phyloP scores from a whole-genome alignment of 2,329 filamentous ascomycete genomes.

The Neoascochyta sp. region DNA sequence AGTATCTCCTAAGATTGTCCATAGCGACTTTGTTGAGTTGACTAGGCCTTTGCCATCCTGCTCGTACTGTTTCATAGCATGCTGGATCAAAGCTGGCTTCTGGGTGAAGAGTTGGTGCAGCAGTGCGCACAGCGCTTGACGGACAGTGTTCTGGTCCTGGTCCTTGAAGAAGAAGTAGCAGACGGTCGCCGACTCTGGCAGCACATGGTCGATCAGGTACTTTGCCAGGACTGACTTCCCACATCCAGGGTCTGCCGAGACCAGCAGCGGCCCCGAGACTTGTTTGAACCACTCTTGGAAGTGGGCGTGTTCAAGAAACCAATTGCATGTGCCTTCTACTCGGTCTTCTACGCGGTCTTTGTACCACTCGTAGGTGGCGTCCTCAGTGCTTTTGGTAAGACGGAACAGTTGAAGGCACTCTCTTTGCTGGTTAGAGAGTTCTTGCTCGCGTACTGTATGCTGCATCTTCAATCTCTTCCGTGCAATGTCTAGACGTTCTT shows the following conservation, averaged over 20 bases:
- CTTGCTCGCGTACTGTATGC: constrained; percentile 9
- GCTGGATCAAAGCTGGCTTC: constrained; percentile 12
- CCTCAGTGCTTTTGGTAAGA: constrained; percentile 11
- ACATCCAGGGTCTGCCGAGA: constrained; percentile 21
- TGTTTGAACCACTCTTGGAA: constrained; percentile 14
- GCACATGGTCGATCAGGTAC: constrained; percentile 14
- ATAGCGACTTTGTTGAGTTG: constrained; percentile 16
- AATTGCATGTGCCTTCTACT: constrained; percentile 18
- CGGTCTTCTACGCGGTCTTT: constrained; percentile 17
- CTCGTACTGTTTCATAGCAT: constrained; percentile 13
- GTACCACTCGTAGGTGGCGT: constrained; percentile 20
- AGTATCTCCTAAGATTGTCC: constrained; percentile 10
- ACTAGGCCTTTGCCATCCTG: constrained; percentile 11
- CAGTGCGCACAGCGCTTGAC: constrained; percentile 18
- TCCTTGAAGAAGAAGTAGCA: constrained; percentile 26
- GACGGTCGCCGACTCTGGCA: constrained; percentile 11
- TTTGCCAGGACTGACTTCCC: constrained; percentile 21
- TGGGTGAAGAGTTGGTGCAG: constrained; percentile 18
- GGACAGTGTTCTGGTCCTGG: constrained; percentile 16
- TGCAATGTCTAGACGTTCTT: constrained; percentile 3
- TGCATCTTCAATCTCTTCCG: constrained; percentile 8
- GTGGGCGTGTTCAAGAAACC: constrained; percentile 14
- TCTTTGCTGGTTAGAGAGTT: constrained; percentile 12
- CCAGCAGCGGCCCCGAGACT: constrained; percentile 15
- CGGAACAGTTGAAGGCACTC: constrained; percentile 20